Base-by-base conservation (phyloP, 257 asterid species). In the Solanum phureja region DNA sequence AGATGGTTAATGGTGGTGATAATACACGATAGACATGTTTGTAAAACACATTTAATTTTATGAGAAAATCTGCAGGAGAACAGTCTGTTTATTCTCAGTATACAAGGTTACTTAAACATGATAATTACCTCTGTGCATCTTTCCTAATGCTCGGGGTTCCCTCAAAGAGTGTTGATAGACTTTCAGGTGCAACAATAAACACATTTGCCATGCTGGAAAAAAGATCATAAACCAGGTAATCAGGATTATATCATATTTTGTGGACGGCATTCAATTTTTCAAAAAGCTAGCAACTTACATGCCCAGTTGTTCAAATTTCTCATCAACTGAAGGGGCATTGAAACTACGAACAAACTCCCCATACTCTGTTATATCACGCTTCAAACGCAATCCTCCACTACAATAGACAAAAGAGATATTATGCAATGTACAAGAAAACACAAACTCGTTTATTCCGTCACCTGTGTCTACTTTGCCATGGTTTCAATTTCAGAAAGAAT, bases 131-230 rank as follows among this genome's bases (percentile, higher is more conserved):
- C 89, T 97, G 99, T 71, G 99, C 98, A 86, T 96, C 99, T 91
- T 96, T 97, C 81, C 97, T 93, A 86, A 96, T 97, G 93, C 99
- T 95, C n/a, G 99, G 99, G 75, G 98, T 96, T 90, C 99, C 99
- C 92, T 97, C 99, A 86, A 95, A 95, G 35, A 97, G 94, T 37
- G 98, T 89, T 29, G 99, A 91, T 90, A 97, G 91, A 89, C 99
- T 97, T 89, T 97, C 99, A 66, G 99, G 99, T 85, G 99, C 98
- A 89, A 97, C 98, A 87, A 96, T 92, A 83, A 92, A 92, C 37
- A 92, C 93, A 66, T 90, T 90, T 87, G 90, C 88, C 91, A 88
- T 88, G 91, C 99, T 97, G 98, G 81, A 88, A 81, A 18, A 64
- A 87, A 86, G 74, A 74, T 23, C 10, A 44, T 87, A 83, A 21